A percentile compares a stretch with the other conserved stretches of the same genome.
phyloP scores from a whole-genome alignment of 352 stramenopile species.

The Aphanomyces cochlioides region DNA sequence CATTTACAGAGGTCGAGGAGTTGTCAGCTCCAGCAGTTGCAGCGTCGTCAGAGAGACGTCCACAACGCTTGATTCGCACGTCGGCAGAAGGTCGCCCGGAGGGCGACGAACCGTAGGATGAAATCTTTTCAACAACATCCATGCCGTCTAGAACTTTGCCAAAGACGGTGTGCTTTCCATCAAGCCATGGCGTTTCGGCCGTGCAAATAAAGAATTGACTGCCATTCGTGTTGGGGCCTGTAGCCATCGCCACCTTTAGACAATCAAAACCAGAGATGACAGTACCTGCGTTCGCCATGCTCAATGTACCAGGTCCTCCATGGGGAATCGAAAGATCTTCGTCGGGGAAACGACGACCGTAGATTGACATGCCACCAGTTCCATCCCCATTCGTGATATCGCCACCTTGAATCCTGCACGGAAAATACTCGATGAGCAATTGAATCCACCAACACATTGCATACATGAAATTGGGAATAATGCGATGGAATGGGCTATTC shows the following conservation, averaged over 20 bases:
- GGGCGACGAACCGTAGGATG: conserved; percentile 59
- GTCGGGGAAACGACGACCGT: conserved; percentile 89
- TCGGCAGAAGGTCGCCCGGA: conserved; percentile 81
- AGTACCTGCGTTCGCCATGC: conserved; percentile 82
- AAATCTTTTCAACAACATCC: conserved; percentile 90
- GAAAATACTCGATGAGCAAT: conserved; percentile 25
- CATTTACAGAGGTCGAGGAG: neutral
- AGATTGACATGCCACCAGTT: conserved; percentile 93
- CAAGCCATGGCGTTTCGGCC: conserved; percentile 92
- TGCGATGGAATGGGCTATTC: conserved; percentile 91
- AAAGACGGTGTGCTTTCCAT: conserved; percentile 97
- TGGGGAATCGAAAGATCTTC: conserved; percentile 84
- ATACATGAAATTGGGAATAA: conserved; percentile 94
- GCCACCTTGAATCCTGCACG: conserved; percentile 84
- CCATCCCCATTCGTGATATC: conserved; percentile 94
- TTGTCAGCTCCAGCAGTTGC: neutral
- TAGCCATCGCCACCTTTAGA: neutral
- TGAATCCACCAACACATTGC: conserved; percentile 32
- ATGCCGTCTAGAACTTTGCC: conserved; percentile 86
- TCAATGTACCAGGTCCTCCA: conserved; percentile 64
- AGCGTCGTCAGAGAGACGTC: conserved; percentile 40
- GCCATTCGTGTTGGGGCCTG: conserved; percentile 86
- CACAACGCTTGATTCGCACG: conserved; percentile 91
- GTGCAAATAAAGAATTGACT: conserved; percentile 97
- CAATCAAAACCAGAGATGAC: conserved; percentile 34